phyloP scores from a whole-genome alignment of 2,329 filamentous ascomycete genomes.

The Nemania sp. region DNA sequence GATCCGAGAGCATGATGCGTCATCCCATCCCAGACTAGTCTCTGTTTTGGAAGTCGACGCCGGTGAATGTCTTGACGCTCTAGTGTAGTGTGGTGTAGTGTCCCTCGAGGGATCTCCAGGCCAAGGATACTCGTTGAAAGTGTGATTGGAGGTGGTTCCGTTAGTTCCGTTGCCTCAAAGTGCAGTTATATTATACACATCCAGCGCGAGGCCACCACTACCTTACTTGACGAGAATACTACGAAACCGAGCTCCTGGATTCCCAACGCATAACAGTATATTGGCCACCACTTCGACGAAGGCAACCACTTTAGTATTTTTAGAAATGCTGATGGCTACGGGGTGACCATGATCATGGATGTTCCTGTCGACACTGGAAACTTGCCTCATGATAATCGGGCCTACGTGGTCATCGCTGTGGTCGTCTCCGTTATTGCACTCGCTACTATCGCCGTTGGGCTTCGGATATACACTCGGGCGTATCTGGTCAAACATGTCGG shows the following conservation, averaged over 20 bases:
- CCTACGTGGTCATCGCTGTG: conserved; percentile 32
- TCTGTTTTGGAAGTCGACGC: neutral
- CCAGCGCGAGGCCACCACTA: neutral
- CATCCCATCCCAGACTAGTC: neutral
- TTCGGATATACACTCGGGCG: conserved; percentile 39
- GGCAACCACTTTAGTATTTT: neutral
- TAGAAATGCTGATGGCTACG: conserved; percentile 5
- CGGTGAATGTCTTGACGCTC: neutral
- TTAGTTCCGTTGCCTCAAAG: neutral
- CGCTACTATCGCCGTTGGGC: conserved; percentile 32
- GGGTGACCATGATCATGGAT: conserved; percentile 15
- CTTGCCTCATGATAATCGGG: conserved; percentile 29
- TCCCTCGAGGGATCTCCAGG: no score
- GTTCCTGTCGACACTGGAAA: conserved; percentile 7
- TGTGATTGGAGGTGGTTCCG: neutral
- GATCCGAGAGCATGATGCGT: neutral
- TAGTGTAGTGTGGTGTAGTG: no score
- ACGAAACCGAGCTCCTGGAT: neutral
- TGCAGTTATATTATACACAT: neutral
- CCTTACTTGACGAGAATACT: neutral
- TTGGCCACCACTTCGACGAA: neutral
- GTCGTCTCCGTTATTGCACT: conserved; percentile 32
- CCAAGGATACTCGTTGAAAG: neutral
- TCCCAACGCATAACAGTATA: neutral
- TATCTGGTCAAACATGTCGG: conserved; percentile 37